phyloP scores from a whole-genome alignment of 768 basidiomycete genomes.

The Phylloporus arenicola region DNA sequence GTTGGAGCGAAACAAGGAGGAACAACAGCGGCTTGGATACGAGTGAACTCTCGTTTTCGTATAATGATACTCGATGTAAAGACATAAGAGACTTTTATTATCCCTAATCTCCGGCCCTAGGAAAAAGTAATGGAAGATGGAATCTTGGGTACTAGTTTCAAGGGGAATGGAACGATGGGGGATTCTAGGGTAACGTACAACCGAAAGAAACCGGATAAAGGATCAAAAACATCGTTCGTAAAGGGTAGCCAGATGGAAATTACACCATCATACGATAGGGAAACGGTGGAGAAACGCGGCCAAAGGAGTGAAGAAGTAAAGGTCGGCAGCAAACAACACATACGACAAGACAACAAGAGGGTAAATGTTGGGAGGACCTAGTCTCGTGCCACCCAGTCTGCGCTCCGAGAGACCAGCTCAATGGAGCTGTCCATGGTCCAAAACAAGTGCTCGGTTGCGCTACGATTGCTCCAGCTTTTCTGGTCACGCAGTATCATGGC shows the following conservation, averaged over 20 bases:
- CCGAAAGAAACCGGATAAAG: slow-evolving; percentile 9
- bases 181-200: slow-evolving; percentile 18
- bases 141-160: slow-evolving; percentile 12
- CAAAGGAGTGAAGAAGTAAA: slow-evolving; percentile 5
- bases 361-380: slow-evolving; percentile 23
- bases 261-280: slow-evolving; percentile 23
- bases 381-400: slow-evolving; percentile 81
- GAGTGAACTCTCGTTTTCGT: slow-evolving; percentile 27
- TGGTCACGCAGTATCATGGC: slow-evolving; percentile 96
- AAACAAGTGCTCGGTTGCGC: slow-evolving; percentile 86
- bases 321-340: slow-evolving; percentile 5
- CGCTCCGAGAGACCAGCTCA: slow-evolving; percentile 78
- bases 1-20: slow-evolving; percentile 57
- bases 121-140: slow-evolving; percentile 5
- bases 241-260: slow-evolving; percentile 13
- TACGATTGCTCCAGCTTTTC: slow-evolving; percentile 90
- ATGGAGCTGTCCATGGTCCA: slow-evolving; percentile 90
- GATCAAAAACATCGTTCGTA: slow-evolving; percentile 14
- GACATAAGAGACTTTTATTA: slow-evolving; percentile 15
- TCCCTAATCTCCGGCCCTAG: slow-evolving; percentile 6
- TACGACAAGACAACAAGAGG: slow-evolving; percentile 7
- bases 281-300: slow-evolving; percentile 2
- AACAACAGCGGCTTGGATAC: slow-evolving; percentile 58
- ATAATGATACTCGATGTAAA: slow-evolving; percentile 15
- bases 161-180: slow-evolving; percentile 9